phyloP scores from a whole-genome alignment of 305 asterid genomes.

The Solanum aculeatissimum region DNA sequence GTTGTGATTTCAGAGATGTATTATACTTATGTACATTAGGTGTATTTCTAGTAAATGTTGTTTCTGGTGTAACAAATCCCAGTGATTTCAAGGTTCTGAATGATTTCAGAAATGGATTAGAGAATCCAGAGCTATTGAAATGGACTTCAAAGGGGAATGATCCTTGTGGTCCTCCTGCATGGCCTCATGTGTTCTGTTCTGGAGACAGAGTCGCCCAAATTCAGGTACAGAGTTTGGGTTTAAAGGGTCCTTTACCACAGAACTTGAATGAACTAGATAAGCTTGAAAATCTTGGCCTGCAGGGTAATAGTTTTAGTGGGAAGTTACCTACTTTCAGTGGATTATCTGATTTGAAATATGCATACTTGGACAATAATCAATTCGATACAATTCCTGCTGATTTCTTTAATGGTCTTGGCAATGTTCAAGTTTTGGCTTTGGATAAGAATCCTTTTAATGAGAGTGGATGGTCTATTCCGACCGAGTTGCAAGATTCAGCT shows the following conservation, averaged over 20 bases:
- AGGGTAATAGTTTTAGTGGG: conserved; percentile 50
- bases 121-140: conserved; percentile 56
- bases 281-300: conserved; percentile 63
- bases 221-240: conserved; percentile 60
- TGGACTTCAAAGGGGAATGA: conserved; percentile 63
- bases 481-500: conserved; percentile 38
- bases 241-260: conserved; percentile 63
- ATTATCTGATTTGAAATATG: conserved; percentile 52
- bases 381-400: conserved; percentile 62
- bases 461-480: conserved; percentile 67
- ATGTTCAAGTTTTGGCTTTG: conserved; percentile 46
- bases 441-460: conserved; percentile 58
- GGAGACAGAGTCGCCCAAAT: conserved; percentile 70
- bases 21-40: conserved; percentile 16
- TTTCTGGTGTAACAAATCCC: conserved; percentile 32
- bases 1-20: conserved; percentile 7
- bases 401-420: conserved; percentile 56
- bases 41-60: conserved; percentile 21
- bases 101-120: conserved; percentile 48
- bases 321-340: conserved; percentile 61
- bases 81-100: conserved; percentile 54
- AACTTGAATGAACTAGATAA: conserved; percentile 42
- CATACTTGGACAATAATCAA: conserved; percentile 49
- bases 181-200: conserved; percentile 70
- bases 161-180: conserved; percentile 85